Base-by-base conservation (phyloP, 1,139 yeast genomes). In the Zygoascus hellenicus region DNA sequence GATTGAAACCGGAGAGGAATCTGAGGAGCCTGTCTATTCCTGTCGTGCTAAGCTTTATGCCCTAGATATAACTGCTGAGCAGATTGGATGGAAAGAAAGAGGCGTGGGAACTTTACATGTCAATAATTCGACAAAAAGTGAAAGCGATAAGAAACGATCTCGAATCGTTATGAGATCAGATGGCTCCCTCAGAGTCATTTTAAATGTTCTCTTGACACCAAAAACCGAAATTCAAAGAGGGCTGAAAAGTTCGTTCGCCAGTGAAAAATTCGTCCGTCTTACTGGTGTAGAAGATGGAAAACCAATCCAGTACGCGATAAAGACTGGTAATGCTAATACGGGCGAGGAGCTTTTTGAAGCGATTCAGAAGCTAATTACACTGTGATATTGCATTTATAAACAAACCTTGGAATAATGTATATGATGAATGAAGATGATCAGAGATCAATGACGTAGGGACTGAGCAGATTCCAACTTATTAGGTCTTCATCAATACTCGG, bases 31-130 rank as follows among this genome's bases (percentile, higher is more conserved):
- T 0, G 66, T 82, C 9, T 87, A 78, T 63, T 78, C 78, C 37
- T 75, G 84, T 40, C 80, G 83, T 38, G 89, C 95, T 11, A 88
- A 90, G 62, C 69, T 92, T 15, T 94, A 89, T 62, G 87, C 82
- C 45, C 69, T 88, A 55, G 81, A 84, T 55, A 69, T 90, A 36
- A 68, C 81, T 1, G 74, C 78, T 37, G 74, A 84, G 1, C 65
- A 75, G 10, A 78, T 75, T 26, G 97, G 96, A 1, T 94, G 99
- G 98, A 92, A 86, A 63, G 98, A 94, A 65, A 78, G 95, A 58
- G 99, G 98, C 14, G 75, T 84, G 36, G 99, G 99, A 1, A 77
- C 81, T 3, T 68, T 94, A 14, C 96, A 87, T 64, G 76, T 94
- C 35, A 92, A 92, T 64, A 57, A 61, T 39, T 17, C 14, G 11